These are phyloP conservation scores for Cutaneotrichosporon spelunceum DNA, from an alignment of 1,284 basidiomycete genomes.

Conservation along the genomic window DNA sequence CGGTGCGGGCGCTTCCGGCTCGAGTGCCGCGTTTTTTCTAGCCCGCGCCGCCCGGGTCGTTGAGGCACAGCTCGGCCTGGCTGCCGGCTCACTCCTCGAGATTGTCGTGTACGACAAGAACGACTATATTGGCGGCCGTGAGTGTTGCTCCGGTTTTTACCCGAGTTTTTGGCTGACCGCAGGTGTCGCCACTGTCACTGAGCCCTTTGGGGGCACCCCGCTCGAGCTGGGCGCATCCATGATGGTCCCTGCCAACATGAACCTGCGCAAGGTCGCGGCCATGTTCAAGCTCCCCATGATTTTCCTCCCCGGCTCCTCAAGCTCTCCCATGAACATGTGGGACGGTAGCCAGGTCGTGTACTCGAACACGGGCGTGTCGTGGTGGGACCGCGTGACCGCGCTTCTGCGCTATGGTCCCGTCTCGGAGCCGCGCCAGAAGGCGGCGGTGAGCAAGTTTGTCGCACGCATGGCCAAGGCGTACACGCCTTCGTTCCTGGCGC, in stretches of 20 bases:
- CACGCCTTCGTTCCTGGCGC: conserved; percentile 31
- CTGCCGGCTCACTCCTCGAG: conserved; percentile 58
- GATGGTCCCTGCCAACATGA: conserved; percentile 77
- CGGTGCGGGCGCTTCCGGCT: conserved; percentile 82
- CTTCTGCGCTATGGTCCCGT: not conserved
- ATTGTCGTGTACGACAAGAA: conserved; percentile 78
- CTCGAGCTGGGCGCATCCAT: conserved; percentile 83
- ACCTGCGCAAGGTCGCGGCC: conserved; percentile 68
- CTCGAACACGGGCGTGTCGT: not conserved
- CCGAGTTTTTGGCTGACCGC: not conserved
- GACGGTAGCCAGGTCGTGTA: conserved; percentile 1
- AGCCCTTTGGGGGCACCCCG: conserved; percentile 52
- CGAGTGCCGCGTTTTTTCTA: conserved; percentile 82
- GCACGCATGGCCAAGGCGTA: conserved; percentile 28
- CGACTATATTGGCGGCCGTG: conserved; percentile 76
- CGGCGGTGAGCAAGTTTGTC: not conserved
- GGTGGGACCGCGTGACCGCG: not conserved
- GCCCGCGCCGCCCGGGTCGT: conserved; percentile 58
- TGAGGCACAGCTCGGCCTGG: conserved; percentile 59
- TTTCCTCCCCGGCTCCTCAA: not conserved
- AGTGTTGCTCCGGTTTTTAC: conserved; percentile 48
- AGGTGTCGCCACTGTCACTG: not conserved
- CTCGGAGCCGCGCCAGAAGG: not conserved
- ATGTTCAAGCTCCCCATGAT: not conserved
- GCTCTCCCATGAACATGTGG: not conserved